Conservation (phyloP, 2,329 filamentous ascomycete species). For the Pseudocercospora fuligena region DNA sequence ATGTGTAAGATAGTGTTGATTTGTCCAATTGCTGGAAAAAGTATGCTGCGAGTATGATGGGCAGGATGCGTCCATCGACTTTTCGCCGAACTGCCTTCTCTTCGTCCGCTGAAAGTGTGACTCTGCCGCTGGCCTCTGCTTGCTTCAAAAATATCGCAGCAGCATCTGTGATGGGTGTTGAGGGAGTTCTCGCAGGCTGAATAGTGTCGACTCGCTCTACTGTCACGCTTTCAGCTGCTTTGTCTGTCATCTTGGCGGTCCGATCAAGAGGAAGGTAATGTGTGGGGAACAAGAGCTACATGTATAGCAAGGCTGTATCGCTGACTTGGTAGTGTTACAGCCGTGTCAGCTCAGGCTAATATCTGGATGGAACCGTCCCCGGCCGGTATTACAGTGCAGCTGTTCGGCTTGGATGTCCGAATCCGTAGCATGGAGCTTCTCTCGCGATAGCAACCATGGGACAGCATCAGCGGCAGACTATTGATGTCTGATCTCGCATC, state of each 20-base stretch:
- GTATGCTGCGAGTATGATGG: constrained; percentile 63
- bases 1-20: constrained; percentile 62
- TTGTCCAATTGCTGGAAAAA: constrained; percentile 68
- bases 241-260: neutral
- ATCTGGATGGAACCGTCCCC: neutral
- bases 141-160: constrained; percentile 13
- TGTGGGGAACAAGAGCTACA: neutral
- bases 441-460: neutral
- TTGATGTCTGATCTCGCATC: neutral
- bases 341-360: neutral
- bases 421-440: neutral
- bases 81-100: constrained; percentile 56
- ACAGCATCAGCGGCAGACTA: too few relatives aligned
- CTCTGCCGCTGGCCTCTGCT: constrained; percentile 19
- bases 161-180: neutral
- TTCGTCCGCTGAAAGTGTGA: constrained; percentile 56
- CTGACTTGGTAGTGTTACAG: neutral
- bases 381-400: neutral
- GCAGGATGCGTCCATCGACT: constrained; percentile 58
- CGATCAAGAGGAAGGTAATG: neutral
- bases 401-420: neutral
- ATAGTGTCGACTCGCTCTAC: neutral
- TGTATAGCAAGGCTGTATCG: neutral
- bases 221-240: neutral
- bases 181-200: neutral